Evolutionary conservation across 176 grass and related monocot genomes (phyloP), one percentile per base, ranked within the genome.

Genomic region (Eragrostis curvula): DNA sequence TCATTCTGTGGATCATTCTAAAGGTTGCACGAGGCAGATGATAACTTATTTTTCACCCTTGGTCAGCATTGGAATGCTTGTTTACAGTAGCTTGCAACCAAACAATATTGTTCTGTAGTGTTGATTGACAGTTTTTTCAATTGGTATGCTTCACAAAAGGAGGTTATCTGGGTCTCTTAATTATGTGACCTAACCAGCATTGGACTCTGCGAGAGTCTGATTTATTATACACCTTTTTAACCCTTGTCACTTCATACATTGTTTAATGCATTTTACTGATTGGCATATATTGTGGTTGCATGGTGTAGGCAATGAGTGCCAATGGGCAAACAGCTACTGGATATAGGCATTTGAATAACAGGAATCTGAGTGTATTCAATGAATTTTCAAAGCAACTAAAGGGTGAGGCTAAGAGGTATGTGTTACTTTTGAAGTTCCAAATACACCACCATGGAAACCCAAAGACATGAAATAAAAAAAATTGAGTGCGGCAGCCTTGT

Each of bases 351-450:
- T 84, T 86, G 76, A 93, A 64, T 81, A 67, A 91, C 84, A 84
- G 95, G 51, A 83, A 91, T 67, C 86, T 95, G 68, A 95, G 92
- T 93, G 84, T 98, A 77, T 98, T 98, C 80, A 98, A 89, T n/a
- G 95, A 98, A 74, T 98, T 98, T 70, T 98, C 95, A 12, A 94
- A 98, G 84, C 90, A 95, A 72, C 80, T 98, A 53, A 98, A 98
- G 86, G 92, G 95, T 63, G 95, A 98, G 82, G 92, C 88, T 57
- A 98, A 91, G 40, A 95, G 92, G 95, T 89, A 76, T 58, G 61
- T 12, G 49, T 79, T 73, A 85, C 43, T 47, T 49, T 47, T 27
- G 14, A 75, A 59, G 60, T 49, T 40, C 27, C 10, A n/a, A n/a
- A 70, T 70, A 28, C 9, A 78, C 21, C 58, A 39, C 23, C 47